Evolutionary conservation across 768 basidiomycete genomes (phyloP).

Genomic region (Boletellus ananiceps): DNA sequence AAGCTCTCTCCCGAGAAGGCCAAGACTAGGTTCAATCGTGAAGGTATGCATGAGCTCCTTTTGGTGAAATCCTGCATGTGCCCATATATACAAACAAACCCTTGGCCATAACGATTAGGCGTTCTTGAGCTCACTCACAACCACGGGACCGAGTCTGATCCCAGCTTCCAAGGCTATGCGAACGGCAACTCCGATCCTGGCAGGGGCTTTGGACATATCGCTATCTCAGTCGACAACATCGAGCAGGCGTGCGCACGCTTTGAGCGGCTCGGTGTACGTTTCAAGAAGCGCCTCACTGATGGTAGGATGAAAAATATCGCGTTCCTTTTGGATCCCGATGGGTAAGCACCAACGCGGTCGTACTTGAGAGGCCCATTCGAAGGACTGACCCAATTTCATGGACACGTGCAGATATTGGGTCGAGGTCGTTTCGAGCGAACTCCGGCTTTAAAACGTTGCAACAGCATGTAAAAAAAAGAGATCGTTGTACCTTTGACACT

Average conservation of each 20-base stretch:
- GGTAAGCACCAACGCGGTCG: conserved; percentile 38
- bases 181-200: conserved; percentile 84
- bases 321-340: conserved; percentile 82
- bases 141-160: conserved; percentile 83
- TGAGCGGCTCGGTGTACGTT: conserved; percentile 71
- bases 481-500: background rate
- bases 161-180: conserved; percentile 75
- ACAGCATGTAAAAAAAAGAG: background rate
- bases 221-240: conserved; percentile 79
- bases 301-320: conserved; percentile 85
- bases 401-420: conserved; percentile 52
- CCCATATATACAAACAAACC: background rate
- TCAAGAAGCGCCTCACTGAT: conserved; percentile 84
- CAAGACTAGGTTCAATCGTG: conserved; percentile 49
- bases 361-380: background rate
- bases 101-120: conserved; percentile 36
- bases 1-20: conserved; percentile 45
- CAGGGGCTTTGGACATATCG: conserved; percentile 81
- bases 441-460: conserved; percentile 20
- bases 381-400: background rate
- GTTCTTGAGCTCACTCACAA: conserved; percentile 85
- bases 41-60: conserved; percentile 46
- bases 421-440: conserved; percentile 43
- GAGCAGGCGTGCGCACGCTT: conserved; percentile 81
- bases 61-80: background rate